phyloP scores from a whole-genome alignment of 164 flowering plant genomes.

The Stephania yunnanensis region DNA sequence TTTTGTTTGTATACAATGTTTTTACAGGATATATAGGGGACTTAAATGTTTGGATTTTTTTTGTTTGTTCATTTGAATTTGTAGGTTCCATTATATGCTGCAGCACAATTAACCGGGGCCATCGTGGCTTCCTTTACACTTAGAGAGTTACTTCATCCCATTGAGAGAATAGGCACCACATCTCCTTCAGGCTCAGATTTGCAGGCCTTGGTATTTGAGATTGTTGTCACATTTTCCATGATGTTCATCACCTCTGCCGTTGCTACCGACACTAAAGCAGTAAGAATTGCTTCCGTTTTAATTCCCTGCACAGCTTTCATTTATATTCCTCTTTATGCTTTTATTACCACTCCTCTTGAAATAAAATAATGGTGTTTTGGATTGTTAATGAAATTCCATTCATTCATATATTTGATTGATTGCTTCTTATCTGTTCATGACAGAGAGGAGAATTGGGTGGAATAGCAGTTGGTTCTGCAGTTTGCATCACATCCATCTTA shows the following conservation, averaged over 20 bases:
- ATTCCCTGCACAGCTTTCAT: not conserved
- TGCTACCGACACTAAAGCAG: constrained; percentile 79
- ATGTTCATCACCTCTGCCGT: constrained; percentile 85
- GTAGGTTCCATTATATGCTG: constrained; percentile 66
- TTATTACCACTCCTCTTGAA: too few species aligned
- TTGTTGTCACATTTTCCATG: constrained; percentile 65
- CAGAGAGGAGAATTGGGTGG: constrained; percentile 87
- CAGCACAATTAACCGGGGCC: constrained; percentile 68
- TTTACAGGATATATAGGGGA: too few species aligned
- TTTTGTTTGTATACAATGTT: too few species aligned
- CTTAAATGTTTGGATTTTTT: not conserved
- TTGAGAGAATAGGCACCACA: constrained; percentile 53
- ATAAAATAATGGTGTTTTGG: too few species aligned
- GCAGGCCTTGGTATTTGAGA: constrained; percentile 71
- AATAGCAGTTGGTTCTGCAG: constrained; percentile 83
- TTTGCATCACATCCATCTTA: constrained; percentile 69
- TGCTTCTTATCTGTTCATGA: not conserved
- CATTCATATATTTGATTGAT: not conserved
- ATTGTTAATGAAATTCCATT: not conserved
- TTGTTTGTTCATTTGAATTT: not conserved
- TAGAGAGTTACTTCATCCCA: constrained; percentile 45
- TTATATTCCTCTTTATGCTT: too few species aligned
- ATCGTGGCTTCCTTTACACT: constrained; percentile 48
- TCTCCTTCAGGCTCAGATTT: constrained; percentile 53
- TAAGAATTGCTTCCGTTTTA: constrained; percentile 18